Percentiles rank a stretch among this genome's conserved stretches.
Conservation (phyloP, 345 rosid genomes). For the Eucalyptus erythrocorys region DNA sequence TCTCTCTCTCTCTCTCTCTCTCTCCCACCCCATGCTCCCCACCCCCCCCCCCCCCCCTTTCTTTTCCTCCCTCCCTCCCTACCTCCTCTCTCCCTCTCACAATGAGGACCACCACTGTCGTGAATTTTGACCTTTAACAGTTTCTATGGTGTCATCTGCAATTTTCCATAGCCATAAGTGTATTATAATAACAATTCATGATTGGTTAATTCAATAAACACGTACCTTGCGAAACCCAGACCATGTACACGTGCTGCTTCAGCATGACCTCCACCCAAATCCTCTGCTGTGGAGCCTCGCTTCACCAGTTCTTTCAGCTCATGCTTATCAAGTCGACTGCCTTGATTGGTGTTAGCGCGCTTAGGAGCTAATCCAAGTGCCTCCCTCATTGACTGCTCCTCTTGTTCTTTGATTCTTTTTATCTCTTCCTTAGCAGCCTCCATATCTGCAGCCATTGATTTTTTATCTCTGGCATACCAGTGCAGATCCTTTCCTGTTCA, state of each 20-base stretch:
- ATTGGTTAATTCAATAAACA: not conserved
- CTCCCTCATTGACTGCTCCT: constrained; percentile 98
- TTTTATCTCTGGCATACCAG: constrained; percentile 84
- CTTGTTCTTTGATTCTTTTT: constrained; percentile 81
- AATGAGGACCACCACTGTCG: not conserved
- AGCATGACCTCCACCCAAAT: constrained; percentile 87
- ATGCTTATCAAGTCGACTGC: constrained; percentile 86
- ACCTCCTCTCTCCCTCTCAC: not conserved
- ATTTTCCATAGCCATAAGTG: not conserved
- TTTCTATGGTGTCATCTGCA: not conserved
- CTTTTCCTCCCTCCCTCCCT: not conserved
- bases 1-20: no score
- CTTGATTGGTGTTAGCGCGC: constrained; percentile 60
- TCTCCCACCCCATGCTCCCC: no score
- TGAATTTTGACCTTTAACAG: not conserved
- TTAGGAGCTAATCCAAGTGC: constrained; percentile 96
- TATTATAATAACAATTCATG: not conserved
- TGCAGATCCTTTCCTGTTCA: constrained; percentile 79
- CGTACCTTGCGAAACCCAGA: constrained; percentile 79
- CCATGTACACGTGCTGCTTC: constrained; percentile 87
- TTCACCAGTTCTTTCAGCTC: constrained; percentile 87
- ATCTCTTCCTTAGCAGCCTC: constrained; percentile 88
- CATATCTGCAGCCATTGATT: constrained; percentile 15
- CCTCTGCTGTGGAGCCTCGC: constrained; percentile 92
- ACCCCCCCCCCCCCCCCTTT: no score